Percentiles rank a stretch among this genome's conserved stretches.
phyloP scores from a whole-genome alignment of 306 rosid genomes.

The Arachis stenosperma region DNA sequence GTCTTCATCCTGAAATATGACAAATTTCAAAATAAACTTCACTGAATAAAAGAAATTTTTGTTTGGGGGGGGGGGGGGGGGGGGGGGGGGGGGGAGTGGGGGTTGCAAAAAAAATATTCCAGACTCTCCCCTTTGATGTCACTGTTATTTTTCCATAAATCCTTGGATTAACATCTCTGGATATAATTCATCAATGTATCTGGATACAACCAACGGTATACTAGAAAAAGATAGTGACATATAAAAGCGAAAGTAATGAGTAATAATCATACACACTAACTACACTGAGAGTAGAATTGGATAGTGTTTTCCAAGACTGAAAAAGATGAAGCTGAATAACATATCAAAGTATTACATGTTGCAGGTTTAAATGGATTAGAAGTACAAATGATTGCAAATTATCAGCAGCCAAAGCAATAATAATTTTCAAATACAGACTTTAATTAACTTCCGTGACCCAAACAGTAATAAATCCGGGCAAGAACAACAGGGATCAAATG shows the following conservation, averaged over 20 bases:
- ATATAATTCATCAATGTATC: too few relatives aligned
- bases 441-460: neutral
- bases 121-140: too few relatives aligned
- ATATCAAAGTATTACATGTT: neutral
- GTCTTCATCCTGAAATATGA: conserved; percentile 72
- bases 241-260: neutral
- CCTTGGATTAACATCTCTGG: too few relatives aligned
- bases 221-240: neutral
- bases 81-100: too few relatives aligned
- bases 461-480: neutral
- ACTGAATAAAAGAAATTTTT: neutral
- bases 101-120: too few relatives aligned
- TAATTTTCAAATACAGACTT: conserved; percentile 5
- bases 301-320: conserved; percentile 8
- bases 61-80: too few relatives aligned
- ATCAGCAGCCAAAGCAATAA: conserved; percentile 21
- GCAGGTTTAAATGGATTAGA: conserved; percentile 1
- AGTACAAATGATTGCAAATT: conserved; percentile 10
- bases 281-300: conserved; percentile 9
- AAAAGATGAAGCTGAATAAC: neutral
- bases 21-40: conserved; percentile 35
- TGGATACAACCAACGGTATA: too few relatives aligned
- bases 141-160: too few relatives aligned
- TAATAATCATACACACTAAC: neutral
- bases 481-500: neutral